Evolutionary conservation across 495 filamentous ascomycete species (phyloP), one percentile per base, ranked within the genome.

Genomic region (Talaromyces stipitatus): DNA sequence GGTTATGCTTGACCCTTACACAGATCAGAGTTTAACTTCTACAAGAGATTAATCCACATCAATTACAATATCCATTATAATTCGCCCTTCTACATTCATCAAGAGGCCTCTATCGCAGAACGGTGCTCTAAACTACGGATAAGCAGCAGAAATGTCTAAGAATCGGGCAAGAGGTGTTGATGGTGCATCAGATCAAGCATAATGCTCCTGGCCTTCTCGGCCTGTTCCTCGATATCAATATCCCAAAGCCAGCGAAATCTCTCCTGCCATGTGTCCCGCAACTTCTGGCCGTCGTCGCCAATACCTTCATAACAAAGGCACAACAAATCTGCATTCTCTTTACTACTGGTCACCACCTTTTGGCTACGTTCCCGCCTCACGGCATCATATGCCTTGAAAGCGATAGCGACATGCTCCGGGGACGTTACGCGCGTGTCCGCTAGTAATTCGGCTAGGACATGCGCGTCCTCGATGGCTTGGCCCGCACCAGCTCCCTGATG

Each of bases 401-500:
- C 85, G n/a, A 66, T 72, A 2, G 63, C 48, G 6, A 53, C 36
- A 16, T 41, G 36, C 36, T 41, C 36, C 2, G 36, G 36, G 36
- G 36, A 8, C 0, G 36, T 41, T 0, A 41, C n/a, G n/a, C n/a
- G 36, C 65, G 16, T 77, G 67, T 81, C 72, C 9, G 72, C 75
- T 2, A 89, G 66, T 0, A 89, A 62, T n/a, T 75, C 72, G 11
- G 77, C 72, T 1, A 89, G 68, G 11, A 87, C 73, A 48, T 78
- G 78, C 5, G 83, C 79, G 67, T 89, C 86, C 62, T 89, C 86
- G 29, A 89, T 80, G 2, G 83, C 82, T 69, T 85, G 80, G 0
- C 86, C 85, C 0, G 85, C 85, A 0, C 86, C 86, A 1, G 85
- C 75, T 8, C 85, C 86, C 60, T 88, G 84, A 61, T 88, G 85